Conservation (phyloP, 176 grass and related monocot genomes). For the Typha latifolia region DNA sequence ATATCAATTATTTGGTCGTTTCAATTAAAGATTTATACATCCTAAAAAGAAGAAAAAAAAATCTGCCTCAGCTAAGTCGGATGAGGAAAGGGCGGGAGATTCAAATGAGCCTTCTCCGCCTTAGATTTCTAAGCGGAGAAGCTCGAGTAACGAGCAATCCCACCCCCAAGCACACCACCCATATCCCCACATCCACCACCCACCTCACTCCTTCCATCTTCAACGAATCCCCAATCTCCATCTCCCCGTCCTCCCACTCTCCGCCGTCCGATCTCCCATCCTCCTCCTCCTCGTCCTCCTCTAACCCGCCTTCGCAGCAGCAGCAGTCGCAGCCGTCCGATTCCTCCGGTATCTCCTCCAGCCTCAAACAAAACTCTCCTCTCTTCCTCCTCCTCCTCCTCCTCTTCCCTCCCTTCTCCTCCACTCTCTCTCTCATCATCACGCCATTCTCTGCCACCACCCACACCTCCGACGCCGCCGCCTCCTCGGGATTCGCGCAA, state of each 20-base stretch:
- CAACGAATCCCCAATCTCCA: not conserved
- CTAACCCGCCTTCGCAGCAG: constrained; percentile 18
- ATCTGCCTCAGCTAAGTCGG: not conserved
- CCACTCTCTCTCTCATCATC: not conserved
- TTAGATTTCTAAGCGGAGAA: constrained; percentile 13
- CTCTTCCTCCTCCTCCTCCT: not conserved
- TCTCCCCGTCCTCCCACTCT: not conserved
- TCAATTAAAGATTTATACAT: no score
- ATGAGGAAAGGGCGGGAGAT: not conserved
- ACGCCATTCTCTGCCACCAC: constrained; percentile 29
- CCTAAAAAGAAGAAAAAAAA: no score
- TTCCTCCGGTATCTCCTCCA: constrained; percentile 52
- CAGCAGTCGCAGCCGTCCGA: constrained; percentile 14
- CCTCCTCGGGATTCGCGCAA: not conserved
- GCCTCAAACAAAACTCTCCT: constrained; percentile 9
- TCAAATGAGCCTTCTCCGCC: constrained; percentile 21
- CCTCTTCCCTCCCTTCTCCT: not conserved
- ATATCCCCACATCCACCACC: constrained; percentile 56
- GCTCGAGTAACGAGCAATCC: constrained; percentile 28
- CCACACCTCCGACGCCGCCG: constrained; percentile 15
- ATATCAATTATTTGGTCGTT: no score
- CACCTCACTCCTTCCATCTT: constrained; percentile 39
- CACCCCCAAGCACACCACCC: constrained; percentile 46
- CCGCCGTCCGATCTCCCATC: constrained; percentile 8
- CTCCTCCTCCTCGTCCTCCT: constrained; percentile 32